Conservation (phyloP, 1,139 yeast species). For the Hyphopichia pseudoburtonii region DNA sequence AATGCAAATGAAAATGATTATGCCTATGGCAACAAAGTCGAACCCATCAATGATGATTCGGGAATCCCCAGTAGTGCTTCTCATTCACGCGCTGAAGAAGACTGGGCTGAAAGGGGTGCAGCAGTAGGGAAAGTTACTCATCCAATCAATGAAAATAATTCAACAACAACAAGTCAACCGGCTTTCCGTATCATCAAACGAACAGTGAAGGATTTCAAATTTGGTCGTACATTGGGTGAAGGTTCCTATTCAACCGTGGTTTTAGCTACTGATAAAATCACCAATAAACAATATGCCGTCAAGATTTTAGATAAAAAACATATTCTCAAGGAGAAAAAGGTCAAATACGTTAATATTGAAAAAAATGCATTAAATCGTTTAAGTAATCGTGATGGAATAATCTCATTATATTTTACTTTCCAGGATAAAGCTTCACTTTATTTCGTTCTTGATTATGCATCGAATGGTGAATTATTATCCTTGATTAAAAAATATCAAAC, state of each 20-base stretch:
- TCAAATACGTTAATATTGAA: conserved; percentile 94
- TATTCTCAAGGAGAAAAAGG: conserved; percentile 91
- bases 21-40: conserved; percentile 8
- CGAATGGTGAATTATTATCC: conserved; percentile 86
- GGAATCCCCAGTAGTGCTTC: conserved; percentile 6
- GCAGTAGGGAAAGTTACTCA: conserved; percentile 26
- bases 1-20: conserved; percentile 8
- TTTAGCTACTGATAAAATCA: conserved; percentile 76
- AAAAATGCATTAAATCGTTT: conserved; percentile 86
- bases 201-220: conserved; percentile 80
- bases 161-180: conserved; percentile 14
- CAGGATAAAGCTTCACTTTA: conserved; percentile 88
- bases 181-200: conserved; percentile 54
- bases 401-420: conserved; percentile 86
- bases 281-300: conserved; percentile 78
- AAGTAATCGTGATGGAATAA: conserved; percentile 72
- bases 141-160: conserved; percentile 14
- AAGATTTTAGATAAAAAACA: conserved; percentile 91
- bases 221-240: conserved; percentile 86
- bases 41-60: conserved; percentile 9
- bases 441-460: conserved; percentile 90
- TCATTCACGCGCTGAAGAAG: conserved; percentile 10
- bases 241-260: conserved; percentile 96
- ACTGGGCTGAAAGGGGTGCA: conserved; percentile 43
- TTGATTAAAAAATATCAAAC: conserved; percentile 77